These are phyloP conservation scores for Phytophthora agathidicida DNA, from an alignment of 352 stramenopile genomes.

Conservation along the genomic window DNA sequence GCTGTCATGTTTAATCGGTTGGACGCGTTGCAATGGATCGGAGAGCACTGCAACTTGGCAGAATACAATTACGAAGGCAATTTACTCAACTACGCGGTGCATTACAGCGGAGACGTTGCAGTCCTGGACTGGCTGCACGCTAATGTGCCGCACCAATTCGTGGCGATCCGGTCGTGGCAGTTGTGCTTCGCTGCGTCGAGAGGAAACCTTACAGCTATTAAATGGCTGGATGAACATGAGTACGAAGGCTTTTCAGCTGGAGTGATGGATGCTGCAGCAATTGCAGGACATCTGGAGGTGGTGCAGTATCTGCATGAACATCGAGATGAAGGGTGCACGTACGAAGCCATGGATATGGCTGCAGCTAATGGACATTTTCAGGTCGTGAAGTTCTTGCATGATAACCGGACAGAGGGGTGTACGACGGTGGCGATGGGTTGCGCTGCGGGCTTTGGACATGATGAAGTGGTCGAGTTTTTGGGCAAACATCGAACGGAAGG, in stretches of 20 bases:
- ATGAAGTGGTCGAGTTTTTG: constrained; percentile 34
- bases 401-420: constrained; percentile 35
- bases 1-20: constrained; percentile 36
- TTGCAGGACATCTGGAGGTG: constrained; percentile 28
- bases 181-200: constrained; percentile 35
- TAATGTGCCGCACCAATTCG: constrained; percentile 22
- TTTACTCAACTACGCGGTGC: constrained; percentile 33
- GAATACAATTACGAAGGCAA: constrained; percentile 40
- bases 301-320: constrained; percentile 38
- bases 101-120: constrained; percentile 25
- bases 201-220: constrained; percentile 29
- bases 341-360: constrained; percentile 43
- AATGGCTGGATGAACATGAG: constrained; percentile 30
- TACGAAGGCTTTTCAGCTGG: constrained; percentile 28
- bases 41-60: constrained; percentile 16
- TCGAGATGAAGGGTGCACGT: constrained; percentile 29
- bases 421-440: constrained; percentile 39
- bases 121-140: constrained; percentile 36
- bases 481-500: constrained; percentile 36
- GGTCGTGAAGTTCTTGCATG: constrained; percentile 37
- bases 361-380: constrained; percentile 37
- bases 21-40: constrained; percentile 29
- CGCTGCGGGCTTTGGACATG: constrained; percentile 32
- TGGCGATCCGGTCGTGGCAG: constrained; percentile 35
- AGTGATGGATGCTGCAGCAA: constrained; percentile 37